phyloP scores from a whole-genome alignment of 148 eudicot species.

The Camellia sinensis region DNA sequence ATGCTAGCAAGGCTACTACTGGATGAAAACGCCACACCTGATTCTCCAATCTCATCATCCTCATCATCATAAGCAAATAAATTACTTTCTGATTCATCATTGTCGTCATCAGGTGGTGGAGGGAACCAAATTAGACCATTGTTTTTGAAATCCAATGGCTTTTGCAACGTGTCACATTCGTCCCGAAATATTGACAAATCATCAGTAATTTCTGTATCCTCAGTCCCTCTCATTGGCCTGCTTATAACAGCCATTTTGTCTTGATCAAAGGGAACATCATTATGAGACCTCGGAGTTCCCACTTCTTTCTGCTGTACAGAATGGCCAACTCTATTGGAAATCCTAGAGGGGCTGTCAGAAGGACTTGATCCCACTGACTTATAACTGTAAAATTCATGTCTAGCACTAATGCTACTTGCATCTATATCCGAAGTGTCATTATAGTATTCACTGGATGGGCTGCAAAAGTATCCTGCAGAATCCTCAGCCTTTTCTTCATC shows the following conservation, averaged over 20 bases:
- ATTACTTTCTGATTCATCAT: slow-evolving; percentile 56
- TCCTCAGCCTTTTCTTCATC: slow-evolving; percentile 76
- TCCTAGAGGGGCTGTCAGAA: slow-evolving; percentile 87
- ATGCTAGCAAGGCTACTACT: slow-evolving; percentile 37
- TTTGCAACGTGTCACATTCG: slow-evolving; percentile 34
- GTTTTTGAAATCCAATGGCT: slow-evolving; percentile 72
- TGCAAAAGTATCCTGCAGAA: slow-evolving; percentile 48
- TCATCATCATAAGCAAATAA: slow-evolving; percentile 76
- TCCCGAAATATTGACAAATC: slow-evolving; percentile 30
- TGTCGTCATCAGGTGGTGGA: slow-evolving; percentile 78
- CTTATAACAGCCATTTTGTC: slow-evolving; percentile 44
- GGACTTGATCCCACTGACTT: slow-evolving; percentile 78
- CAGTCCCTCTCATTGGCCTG: slow-evolving; percentile 42
- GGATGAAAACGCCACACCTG: slow-evolving; percentile 46
- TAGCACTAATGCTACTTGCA: slow-evolving; percentile 69
- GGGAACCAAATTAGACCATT: slow-evolving; percentile 80
- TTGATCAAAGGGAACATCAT: slow-evolving; percentile 39
- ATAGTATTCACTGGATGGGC: slow-evolving; percentile 54
- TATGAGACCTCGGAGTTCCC: slow-evolving; percentile 42
- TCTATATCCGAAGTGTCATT: slow-evolving; percentile 69
- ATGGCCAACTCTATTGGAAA: slow-evolving; percentile 56
- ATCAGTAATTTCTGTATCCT: slow-evolving; percentile 34
- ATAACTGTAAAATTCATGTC: slow-evolving; percentile 57
- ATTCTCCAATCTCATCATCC: slow-evolving; percentile 71
- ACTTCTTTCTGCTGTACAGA: slow-evolving; percentile 56